Conservation (phyloP, 1,284 basidiomycete species). For the Ustilago tritici region DNA sequence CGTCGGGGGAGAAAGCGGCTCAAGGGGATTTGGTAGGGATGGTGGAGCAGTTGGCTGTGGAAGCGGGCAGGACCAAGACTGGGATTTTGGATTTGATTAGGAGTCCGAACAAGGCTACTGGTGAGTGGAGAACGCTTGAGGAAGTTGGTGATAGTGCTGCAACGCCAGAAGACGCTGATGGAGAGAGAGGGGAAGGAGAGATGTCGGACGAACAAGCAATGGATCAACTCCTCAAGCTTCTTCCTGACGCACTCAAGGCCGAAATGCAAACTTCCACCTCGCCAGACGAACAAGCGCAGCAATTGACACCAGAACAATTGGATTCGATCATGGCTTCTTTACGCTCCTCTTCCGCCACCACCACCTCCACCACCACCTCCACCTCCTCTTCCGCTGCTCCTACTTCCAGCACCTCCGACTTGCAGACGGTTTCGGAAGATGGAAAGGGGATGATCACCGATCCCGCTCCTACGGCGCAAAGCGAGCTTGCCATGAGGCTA, state of each 20-base stretch:
- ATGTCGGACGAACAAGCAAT: conserved; percentile 40
- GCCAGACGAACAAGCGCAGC: not conserved
- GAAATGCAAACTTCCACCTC: conserved; percentile 16
- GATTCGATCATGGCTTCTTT: conserved; percentile 40
- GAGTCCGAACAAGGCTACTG: conserved; percentile 20
- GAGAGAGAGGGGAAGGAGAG: not conserved
- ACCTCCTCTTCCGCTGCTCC: not conserved
- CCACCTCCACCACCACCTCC: not conserved
- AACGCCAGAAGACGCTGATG: not conserved
- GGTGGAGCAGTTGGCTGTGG: conserved; percentile 14
- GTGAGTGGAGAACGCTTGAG: conserved; percentile 26
- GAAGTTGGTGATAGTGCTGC: conserved; percentile 27
- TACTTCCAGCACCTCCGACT: not conserved
- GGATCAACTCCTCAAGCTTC: conserved; percentile 44
- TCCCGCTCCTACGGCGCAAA: conserved; percentile 4
- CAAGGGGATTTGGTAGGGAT: not conserved
- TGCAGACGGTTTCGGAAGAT: not conserved
- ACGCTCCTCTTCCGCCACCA: conserved; percentile 9
- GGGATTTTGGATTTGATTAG: conserved; percentile 60
- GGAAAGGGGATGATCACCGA: conserved; percentile 11
- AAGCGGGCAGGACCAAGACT: conserved; percentile 40
- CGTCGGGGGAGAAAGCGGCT: not conserved
- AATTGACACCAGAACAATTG: conserved; percentile 38
- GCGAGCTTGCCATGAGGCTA: conserved; percentile 52
- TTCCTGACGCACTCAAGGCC: conserved; percentile 45